Evolutionary conservation across 495 filamentous ascomycete species (phyloP).

Genomic region (Melanomma pulvis-pyrius): DNA sequence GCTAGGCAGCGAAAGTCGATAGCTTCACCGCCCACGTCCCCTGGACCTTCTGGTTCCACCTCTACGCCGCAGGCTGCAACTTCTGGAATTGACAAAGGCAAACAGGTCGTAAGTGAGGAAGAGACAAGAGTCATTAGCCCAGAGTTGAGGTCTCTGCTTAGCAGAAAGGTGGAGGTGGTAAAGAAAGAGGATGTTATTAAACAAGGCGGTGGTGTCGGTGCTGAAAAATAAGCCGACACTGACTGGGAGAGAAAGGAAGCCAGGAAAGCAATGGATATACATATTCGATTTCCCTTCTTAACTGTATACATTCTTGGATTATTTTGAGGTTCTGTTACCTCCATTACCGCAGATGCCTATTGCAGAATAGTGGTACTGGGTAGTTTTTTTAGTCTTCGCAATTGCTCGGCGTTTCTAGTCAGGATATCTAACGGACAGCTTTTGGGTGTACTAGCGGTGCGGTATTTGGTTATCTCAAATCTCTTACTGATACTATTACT

Average conservation of each 20-base stretch:
- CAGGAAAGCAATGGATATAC: too few relatives aligned
- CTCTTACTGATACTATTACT: not conserved
- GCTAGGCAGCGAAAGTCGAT: slow-evolving; percentile 53
- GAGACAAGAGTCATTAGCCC: slow-evolving; percentile 74
- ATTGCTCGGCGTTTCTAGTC: not conserved
- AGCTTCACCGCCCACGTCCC: slow-evolving; percentile 33
- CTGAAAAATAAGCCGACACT: not conserved
- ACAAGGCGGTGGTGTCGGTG: slow-evolving; percentile 43
- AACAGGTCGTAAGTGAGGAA: slow-evolving; percentile 40
- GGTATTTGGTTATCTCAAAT: not conserved
- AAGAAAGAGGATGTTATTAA: slow-evolving; percentile 54
- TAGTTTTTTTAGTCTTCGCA: not conserved
- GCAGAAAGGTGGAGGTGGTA: slow-evolving; percentile 67
- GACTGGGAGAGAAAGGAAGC: too few relatives aligned
- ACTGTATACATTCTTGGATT: not conserved
- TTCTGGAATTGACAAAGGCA: slow-evolving; percentile 30
- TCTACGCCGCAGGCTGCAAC: slow-evolving; percentile 31
- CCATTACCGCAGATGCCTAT: too few relatives aligned
- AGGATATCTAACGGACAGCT: not conserved
- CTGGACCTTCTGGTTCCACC: slow-evolving; percentile 22
- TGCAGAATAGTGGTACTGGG: too few relatives aligned
- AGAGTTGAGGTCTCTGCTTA: slow-evolving; percentile 76
- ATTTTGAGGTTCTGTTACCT: too few relatives aligned
- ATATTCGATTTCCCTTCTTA: not conserved
- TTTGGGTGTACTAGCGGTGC: not conserved